Evolutionary conservation across 2,329 filamentous ascomycete genomes (phyloP), one percentile per base, ranked within the genome.

Genomic region (Tolypocladium ovalisporum): DNA sequence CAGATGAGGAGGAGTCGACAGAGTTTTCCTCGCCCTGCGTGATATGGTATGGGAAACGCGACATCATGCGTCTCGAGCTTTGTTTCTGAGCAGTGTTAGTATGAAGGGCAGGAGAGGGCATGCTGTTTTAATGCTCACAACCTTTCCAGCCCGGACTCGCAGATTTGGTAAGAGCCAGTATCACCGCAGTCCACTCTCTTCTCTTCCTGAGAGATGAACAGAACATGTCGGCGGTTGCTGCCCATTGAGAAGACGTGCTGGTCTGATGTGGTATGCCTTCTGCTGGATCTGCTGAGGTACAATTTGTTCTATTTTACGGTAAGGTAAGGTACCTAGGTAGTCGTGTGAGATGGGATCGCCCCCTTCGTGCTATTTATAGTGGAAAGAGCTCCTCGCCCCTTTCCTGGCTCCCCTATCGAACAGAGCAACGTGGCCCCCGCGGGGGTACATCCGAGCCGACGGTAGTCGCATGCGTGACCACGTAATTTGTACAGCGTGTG

Each of bases 51-150:
- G 4, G 68, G 67, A 40, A 82, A 68, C 17, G 74, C 74, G 35
- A 80, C 62, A 60, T 82, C 79, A 60, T 80, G 75, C 2, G 70
- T 72, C 19, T 67, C 63, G 3, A 81, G 66, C 19, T 63, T 67
- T 4, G 64, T 62, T 64, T 80, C 79, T 81, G 52, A 6, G 37
- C 54, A 39, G 27, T 8, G 42, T 42, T n/a, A 57, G 34, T 22
- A 27, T 62, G 65, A 60, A 58, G 29, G 13, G 29, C 17, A 22
- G 9, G 9, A 34, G 47, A 34, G 10, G 9, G 29, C 29, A 15
- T 10, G 47, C 47, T 7, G 34, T 19, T 22, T 34, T 4, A 9
- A 34, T 29, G 19, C 47, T 12, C 4, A 22, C 12, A 29, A 65
- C 68, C 68, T 63, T 65, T 66, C 64, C 69, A 68, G 32, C 54